Evolutionary conservation across 2,329 filamentous ascomycete species (phyloP).

Genomic region (Raffaelea albimanens): DNA sequence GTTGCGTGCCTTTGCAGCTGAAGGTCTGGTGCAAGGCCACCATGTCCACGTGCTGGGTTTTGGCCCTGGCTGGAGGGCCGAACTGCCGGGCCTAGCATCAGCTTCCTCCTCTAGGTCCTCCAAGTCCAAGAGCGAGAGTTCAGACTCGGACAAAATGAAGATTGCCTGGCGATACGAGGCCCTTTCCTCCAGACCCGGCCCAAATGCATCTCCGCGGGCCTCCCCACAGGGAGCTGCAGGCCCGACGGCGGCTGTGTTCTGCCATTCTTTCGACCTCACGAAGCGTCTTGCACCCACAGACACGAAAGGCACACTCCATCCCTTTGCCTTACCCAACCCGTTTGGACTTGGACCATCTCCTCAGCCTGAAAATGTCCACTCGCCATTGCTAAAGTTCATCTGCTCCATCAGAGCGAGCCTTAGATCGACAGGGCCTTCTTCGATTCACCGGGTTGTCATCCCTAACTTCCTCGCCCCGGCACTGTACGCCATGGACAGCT

Average conservation of each 20-base stretch:
- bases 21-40: slow-evolving; percentile 87
- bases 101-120: slow-evolving; percentile 15
- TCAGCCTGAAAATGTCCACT: slow-evolving; percentile 18
- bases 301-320: slow-evolving; percentile 39
- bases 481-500: slow-evolving; percentile 61
- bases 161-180: slow-evolving; percentile 97
- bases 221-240: neutral
- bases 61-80: slow-evolving; percentile 69
- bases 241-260: slow-evolving; percentile 39
- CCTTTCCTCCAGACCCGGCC: slow-evolving; percentile 32
- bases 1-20: slow-evolving; percentile 81
- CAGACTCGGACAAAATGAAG: slow-evolving; percentile 73
- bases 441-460: slow-evolving; percentile 73
- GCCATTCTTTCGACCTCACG: slow-evolving; percentile 63
- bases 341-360: slow-evolving; percentile 11
- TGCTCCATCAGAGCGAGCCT: slow-evolving; percentile 46
- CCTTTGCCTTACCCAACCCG: slow-evolving; percentile 41
- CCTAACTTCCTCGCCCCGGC: slow-evolving; percentile 81
- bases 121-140: slow-evolving; percentile 25
- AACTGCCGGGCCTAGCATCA: slow-evolving; percentile 63
- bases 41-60: slow-evolving; percentile 77
- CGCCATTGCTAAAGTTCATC: slow-evolving; percentile 58
- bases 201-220: neutral
- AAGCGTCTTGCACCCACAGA: slow-evolving; percentile 47
- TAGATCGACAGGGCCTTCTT: slow-evolving; percentile 44